A percentile compares a stretch with the other conserved stretches of the same genome.
phyloP scores from a whole-genome alignment of 805 yeast genomes.

The Yamadazyma insecticola region DNA sequence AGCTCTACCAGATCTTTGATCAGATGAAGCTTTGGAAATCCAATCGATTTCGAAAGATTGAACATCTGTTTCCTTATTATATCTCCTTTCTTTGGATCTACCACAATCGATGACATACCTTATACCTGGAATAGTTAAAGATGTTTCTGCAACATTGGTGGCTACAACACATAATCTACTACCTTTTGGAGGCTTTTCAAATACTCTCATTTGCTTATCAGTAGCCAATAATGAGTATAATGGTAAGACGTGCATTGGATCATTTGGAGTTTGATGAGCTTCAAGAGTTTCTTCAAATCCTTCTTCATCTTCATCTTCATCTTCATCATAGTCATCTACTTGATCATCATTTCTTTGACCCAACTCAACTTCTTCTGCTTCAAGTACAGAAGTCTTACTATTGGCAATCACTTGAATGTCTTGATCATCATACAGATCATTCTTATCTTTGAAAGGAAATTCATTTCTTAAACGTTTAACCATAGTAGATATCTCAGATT shows the following conservation, averaged over 20 bases:
- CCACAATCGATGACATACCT: conserved; percentile 95
- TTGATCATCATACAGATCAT: conserved; percentile 29
- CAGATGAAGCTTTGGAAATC: conserved; percentile 94
- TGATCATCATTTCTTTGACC: conserved; percentile 44
- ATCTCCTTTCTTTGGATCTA: conserved; percentile 82
- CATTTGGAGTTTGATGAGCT: conserved; percentile 63
- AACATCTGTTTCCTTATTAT: conserved; percentile 78
- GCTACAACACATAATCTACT: conserved; percentile 89
- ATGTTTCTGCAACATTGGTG: conserved; percentile 97
- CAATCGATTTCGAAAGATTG: conserved; percentile 89
- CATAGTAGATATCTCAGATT: conserved; percentile 77
- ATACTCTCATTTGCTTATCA: conserved; percentile 89
- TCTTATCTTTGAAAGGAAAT: conserved; percentile 50
- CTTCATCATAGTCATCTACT: conserved; percentile 46
- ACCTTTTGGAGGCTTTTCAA: conserved; percentile 79
- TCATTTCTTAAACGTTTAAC: conserved; percentile 65
- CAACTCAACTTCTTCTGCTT: conserved; percentile 85
- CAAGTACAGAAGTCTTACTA: conserved; percentile 59
- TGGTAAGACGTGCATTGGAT: conserved; percentile 88
- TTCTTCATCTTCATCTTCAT: conserved; percentile 52
- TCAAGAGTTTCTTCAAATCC: conserved; percentile 71
- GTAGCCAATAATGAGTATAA: conserved; percentile 92
- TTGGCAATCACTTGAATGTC: conserved; percentile 12
- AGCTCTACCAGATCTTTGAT: conserved; percentile 94
- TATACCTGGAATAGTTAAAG: conserved; percentile 93